Conservation (phyloP, 2,329 filamentous ascomycete species). For the Blastomyces percursus region DNA sequence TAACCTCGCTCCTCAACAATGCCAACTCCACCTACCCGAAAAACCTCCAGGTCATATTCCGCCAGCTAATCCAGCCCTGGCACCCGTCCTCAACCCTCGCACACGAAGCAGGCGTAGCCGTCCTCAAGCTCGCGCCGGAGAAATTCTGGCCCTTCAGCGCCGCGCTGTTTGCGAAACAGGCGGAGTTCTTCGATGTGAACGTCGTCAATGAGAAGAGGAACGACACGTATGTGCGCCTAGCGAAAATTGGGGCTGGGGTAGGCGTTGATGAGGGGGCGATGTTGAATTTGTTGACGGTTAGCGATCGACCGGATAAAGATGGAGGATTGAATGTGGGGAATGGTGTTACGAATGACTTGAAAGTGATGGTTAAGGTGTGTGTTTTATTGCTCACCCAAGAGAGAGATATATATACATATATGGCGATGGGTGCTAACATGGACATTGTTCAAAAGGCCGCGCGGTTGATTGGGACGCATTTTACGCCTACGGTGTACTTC, state of each 20-base stretch:
- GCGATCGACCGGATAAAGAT: conserved; percentile 39
- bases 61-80: conserved; percentile 90
- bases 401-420: background rate
- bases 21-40: conserved; percentile 49
- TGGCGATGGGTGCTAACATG: background rate
- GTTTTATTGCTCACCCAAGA: conserved; percentile 6
- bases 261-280: conserved; percentile 62
- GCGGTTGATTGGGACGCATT: conserved; percentile 68
- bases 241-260: conserved; percentile 56
- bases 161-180: conserved; percentile 58
- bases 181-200: conserved; percentile 70
- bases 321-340: conserved; percentile 63
- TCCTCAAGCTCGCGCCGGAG: conserved; percentile 56
- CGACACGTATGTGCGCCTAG: conserved; percentile 67
- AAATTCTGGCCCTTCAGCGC: conserved; percentile 73
- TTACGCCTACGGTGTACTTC: conserved; percentile 82
- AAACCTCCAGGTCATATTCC: conserved; percentile 66
- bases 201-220: conserved; percentile 80
- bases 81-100: conserved; percentile 70
- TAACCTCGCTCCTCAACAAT: conserved; percentile 53
- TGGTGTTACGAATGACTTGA: conserved; percentile 71
- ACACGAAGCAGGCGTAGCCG: conserved; percentile 68
- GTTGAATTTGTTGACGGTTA: conserved; percentile 56
- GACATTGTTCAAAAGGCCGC: conserved; percentile 3
- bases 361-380: conserved; percentile 66